Percentiles rank a stretch among this genome's conserved stretches.
Evolutionary conservation across 1,139 yeast genomes (phyloP).

Genomic region (Zygosaccharomyces sapae): DNA sequence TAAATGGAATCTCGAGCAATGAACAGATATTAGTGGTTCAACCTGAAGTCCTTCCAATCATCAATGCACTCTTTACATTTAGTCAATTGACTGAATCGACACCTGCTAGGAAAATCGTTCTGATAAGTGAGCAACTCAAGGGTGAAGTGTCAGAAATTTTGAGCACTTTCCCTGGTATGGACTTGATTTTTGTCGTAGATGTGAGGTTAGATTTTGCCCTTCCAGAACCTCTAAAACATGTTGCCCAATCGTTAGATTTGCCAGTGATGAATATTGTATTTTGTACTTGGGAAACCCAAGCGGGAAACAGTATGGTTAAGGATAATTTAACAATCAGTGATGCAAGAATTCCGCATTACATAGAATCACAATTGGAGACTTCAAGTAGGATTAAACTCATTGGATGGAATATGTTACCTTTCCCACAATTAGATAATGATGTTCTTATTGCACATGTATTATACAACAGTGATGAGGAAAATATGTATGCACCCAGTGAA

Average conservation of each 20-base stretch:
- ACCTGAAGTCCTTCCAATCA: conserved; percentile 19
- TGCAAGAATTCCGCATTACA: conserved; percentile 21
- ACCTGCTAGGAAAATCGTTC: conserved; percentile 26
- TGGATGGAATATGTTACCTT: conserved; percentile 28
- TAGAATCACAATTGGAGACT: conserved; percentile 20
- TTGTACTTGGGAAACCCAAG: conserved; percentile 25
- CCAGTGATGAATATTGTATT: conserved; percentile 18
- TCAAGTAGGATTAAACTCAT: conserved; percentile 7
- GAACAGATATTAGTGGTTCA: conserved; percentile 28
- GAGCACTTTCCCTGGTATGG: conserved; percentile 13
- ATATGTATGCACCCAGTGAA: conserved; percentile 25
- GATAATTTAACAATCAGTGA: conserved; percentile 1
- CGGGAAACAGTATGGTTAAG: conserved; percentile 15
- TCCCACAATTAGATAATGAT: conserved; percentile 28
- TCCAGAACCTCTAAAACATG: conserved; percentile 14
- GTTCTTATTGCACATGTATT: conserved; percentile 25
- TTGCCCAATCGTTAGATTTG: conserved; percentile 9
- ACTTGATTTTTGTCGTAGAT: conserved; percentile 29
- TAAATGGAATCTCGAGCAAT: conserved; percentile 18
- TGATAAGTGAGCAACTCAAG: conserved; percentile 21
- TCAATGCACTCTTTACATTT: conserved; percentile 27
- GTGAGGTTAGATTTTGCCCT: conserved; percentile 25
- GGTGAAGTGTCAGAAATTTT: conserved; percentile 18
- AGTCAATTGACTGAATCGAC: conserved; percentile 28
- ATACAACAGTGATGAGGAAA: conserved; percentile 24